Base-by-base conservation (phyloP, 208 protist species). In the Acanthamoeba quina region DNA sequence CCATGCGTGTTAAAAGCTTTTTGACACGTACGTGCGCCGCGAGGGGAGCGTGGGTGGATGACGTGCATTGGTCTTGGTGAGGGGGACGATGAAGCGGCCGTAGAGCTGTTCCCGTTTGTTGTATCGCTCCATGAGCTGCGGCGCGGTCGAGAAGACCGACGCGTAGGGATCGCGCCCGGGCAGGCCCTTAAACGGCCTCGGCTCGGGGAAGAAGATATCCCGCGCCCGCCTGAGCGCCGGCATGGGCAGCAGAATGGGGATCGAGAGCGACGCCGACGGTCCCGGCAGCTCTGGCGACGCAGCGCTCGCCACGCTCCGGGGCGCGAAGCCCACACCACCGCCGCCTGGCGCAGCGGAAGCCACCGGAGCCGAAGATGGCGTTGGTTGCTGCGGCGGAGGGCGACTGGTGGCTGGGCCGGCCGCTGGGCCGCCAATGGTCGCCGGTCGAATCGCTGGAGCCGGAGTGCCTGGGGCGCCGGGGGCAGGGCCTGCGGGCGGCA, bases 191-290 rank as follows among this genome's bases (percentile, higher is more conserved):
- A 83, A 83, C 10, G 74, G 74, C 44, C 47, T 9, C 44, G 74
- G 74, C 44, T 83, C 74, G 13, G 74, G 74, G 26, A 83, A 83
- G 74, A 83, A 83, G 74, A 83, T 83, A 47, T 83, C 74, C 0
- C 74, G 74, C 19, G 24, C 74, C 2, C 74, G 37, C n/a, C 21
- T 49, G 26, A 34, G 74, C 37, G 74, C 29, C 4, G 74, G 44
- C 44, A 78, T 49, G 68, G 74, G 74, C 37, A 83, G 74, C 47
- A 83, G 2, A 7, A 83, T 56, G 19, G 74, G 74, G 13, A 49
- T 7, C 13, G 74, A 41, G 26, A 76, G 52, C 44, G 29, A 58
- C 5, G 74, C 74, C 47, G 74, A 83, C 47, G 74, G 74, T 17
- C 60, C 60, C 15, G 60, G 60, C 17, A 66, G 60, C 60, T 11